phyloP scores from a whole-genome alignment of 495 filamentous ascomycete genomes.

The Massariosphaeria phaeospora region DNA sequence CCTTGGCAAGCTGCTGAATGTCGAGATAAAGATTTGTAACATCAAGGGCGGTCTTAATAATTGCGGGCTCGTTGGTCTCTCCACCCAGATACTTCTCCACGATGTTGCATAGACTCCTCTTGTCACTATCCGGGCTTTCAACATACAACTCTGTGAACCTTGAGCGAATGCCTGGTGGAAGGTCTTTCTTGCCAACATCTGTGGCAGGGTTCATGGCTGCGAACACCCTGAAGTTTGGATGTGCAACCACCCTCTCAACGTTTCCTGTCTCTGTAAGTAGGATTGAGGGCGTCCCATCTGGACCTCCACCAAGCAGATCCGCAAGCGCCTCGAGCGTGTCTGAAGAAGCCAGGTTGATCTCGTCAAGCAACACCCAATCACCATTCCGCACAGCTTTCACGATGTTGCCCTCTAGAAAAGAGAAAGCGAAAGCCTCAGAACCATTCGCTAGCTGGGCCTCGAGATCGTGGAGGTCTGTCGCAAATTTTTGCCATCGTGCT shows the following conservation, averaged over 20 bases:
- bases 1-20: conserved; percentile 72
- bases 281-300: conserved; percentile 66
- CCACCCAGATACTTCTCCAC: conserved; percentile 79
- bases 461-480: conserved; percentile 67
- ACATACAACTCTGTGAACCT: conserved; percentile 95
- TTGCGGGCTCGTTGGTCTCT: conserved; percentile 57
- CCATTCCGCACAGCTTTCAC: conserved; percentile 88
- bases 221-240: conserved; percentile 92
- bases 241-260: conserved; percentile 79
- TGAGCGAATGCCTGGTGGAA: conserved; percentile 76
- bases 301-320: conserved; percentile 68
- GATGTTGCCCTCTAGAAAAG: conserved; percentile 92
- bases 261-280: conserved; percentile 88
- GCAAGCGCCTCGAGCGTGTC: conserved; percentile 92
- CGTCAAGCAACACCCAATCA: conserved; percentile 96
- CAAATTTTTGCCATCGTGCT: conserved; percentile 74
- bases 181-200: conserved; percentile 90
- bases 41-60: conserved; percentile 57
- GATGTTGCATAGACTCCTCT: conserved; percentile 75
- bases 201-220: conserved; percentile 99
- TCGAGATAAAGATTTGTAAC: conserved; percentile 81
- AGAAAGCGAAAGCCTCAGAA: conserved; percentile 81
- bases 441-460: conserved; percentile 75
- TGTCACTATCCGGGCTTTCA: conserved; percentile 74
- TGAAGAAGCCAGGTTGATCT: conserved; percentile 92